Evolutionary conservation across 1,139 yeast species (phyloP).

Genomic region (Candida gigantensis): DNA sequence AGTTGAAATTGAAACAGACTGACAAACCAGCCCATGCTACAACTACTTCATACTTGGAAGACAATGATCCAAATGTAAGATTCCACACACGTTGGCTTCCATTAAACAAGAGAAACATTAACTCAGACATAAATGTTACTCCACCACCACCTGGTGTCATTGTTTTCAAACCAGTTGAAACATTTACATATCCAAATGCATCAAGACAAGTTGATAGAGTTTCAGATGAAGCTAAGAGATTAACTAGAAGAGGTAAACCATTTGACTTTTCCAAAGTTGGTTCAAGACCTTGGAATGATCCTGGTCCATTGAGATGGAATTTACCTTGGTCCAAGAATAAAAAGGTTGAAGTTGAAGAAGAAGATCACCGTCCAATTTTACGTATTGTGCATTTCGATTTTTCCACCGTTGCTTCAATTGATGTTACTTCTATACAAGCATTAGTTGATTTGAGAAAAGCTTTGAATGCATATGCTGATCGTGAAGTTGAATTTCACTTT

Average conservation of each 20-base stretch:
- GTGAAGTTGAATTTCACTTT: constrained; percentile 87
- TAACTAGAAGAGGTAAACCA: constrained; percentile 63
- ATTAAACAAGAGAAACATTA: constrained; percentile 54
- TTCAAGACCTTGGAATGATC: constrained; percentile 90
- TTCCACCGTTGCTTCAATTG: constrained; percentile 71
- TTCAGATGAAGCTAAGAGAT: constrained; percentile 62
- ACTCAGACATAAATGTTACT: constrained; percentile 55
- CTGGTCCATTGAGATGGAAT: constrained; percentile 60
- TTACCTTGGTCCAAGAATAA: constrained; percentile 30
- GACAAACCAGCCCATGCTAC: constrained; percentile 17
- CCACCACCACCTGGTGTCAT: constrained; percentile 92
- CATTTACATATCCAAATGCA: constrained; percentile 80
- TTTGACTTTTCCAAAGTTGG: constrained; percentile 49
- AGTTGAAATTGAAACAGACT: constrained; percentile 16
- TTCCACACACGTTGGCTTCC: constrained; percentile 86
- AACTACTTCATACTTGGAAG: constrained; percentile 18
- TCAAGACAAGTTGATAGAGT: constrained; percentile 72
- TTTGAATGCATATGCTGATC: constrained; percentile 71
- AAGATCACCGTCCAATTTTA: constrained; percentile 64
- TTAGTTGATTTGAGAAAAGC: constrained; percentile 76
- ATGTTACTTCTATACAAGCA: constrained; percentile 78
- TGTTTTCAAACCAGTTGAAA: constrained; percentile 80
- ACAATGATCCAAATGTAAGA: constrained; percentile 32
- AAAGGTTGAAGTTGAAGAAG: constrained; percentile 15
- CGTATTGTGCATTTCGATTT: constrained; percentile 79